Conservation (phyloP, 768 basidiomycete species). For the Multifurca ochricompacta region DNA sequence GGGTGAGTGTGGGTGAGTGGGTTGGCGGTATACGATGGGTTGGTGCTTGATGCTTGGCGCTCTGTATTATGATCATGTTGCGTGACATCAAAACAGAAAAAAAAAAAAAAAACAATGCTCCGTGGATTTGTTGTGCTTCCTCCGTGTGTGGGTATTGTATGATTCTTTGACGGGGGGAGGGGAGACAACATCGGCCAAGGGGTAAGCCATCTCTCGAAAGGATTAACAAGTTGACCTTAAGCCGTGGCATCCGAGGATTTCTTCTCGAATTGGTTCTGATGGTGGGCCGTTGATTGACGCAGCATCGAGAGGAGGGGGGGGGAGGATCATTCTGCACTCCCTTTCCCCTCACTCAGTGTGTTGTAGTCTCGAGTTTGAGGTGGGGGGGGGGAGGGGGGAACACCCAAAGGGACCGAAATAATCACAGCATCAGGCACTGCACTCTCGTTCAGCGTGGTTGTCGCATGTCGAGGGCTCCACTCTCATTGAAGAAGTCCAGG, state of each 20-base stretch:
- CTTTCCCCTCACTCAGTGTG: no score
- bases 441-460: constrained; percentile 7
- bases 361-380: constrained; percentile 1
- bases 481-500: constrained; percentile 1
- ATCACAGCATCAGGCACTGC: constrained; percentile 5
- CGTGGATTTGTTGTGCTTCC: constrained; percentile 15
- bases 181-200: constrained; percentile 1
- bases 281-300: background rate
- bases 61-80: no score
- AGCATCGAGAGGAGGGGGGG: background rate
- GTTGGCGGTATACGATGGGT: constrained; percentile 8
- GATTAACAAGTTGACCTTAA: background rate
- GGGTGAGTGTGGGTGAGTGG: background rate
- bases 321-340: no score
- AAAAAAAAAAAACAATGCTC: no score
- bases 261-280: background rate
- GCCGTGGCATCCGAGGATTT: constrained; percentile 8
- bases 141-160: background rate
- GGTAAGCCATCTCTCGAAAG: background rate
- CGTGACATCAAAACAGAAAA: no score
- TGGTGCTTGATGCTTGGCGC: background rate
- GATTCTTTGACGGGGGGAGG: no score
- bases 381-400: no score
- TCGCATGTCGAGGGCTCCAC: constrained; percentile 6
- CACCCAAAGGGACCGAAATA: background rate